A percentile compares a stretch with the other conserved stretches of the same genome.
Evolutionary conservation across 2,329 filamentous ascomycete genomes (phyloP).

Genomic region (Zymoseptoria passerinii): DNA sequence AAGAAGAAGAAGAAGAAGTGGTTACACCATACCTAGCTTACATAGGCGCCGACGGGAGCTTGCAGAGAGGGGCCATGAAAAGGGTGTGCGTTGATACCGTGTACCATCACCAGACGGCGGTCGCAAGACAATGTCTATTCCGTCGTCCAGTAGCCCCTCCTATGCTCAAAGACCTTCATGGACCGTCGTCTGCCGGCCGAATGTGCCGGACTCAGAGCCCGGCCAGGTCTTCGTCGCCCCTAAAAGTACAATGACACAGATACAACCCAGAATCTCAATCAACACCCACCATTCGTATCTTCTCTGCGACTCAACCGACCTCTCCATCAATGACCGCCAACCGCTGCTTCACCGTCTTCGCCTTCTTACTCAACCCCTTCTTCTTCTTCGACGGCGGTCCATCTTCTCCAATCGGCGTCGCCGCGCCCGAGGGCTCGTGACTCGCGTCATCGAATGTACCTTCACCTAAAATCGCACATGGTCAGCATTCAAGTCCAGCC

Average conservation of each 20-base stretch:
- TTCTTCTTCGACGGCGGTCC: slow-evolving; percentile 49
- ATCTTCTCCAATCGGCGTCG: slow-evolving; percentile 61
- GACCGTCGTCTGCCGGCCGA: too few relatives aligned
- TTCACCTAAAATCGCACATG: slow-evolving; percentile 57
- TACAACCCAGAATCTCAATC: not conserved
- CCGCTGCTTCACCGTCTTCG: slow-evolving; percentile 44
- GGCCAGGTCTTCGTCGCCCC: not conserved
- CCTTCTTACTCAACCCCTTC: slow-evolving; percentile 42
- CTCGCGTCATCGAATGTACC: slow-evolving; percentile 85
- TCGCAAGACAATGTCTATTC: too few relatives aligned
- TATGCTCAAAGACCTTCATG: not conserved
- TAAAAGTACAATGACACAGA: not conserved
- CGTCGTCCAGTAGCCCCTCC: too few relatives aligned
- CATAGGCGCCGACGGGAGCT: too few relatives aligned
- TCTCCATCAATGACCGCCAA: slow-evolving; percentile 42
- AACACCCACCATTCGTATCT: too few relatives aligned
- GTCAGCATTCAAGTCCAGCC: not conserved
- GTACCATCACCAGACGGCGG: too few relatives aligned
- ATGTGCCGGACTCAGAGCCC: not conserved
- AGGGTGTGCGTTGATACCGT: too few relatives aligned
- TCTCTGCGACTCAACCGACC: slow-evolving; percentile 10
- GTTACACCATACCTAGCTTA: too few relatives aligned
- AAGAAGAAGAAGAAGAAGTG: too few relatives aligned
- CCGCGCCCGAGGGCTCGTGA: slow-evolving; percentile 75
- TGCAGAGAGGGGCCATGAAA: too few relatives aligned